Percentiles rank a stretch among this genome's conserved stretches.
phyloP scores from a whole-genome alignment of 2,329 filamentous ascomycete species.

The Albifimbria verrucaria region DNA sequence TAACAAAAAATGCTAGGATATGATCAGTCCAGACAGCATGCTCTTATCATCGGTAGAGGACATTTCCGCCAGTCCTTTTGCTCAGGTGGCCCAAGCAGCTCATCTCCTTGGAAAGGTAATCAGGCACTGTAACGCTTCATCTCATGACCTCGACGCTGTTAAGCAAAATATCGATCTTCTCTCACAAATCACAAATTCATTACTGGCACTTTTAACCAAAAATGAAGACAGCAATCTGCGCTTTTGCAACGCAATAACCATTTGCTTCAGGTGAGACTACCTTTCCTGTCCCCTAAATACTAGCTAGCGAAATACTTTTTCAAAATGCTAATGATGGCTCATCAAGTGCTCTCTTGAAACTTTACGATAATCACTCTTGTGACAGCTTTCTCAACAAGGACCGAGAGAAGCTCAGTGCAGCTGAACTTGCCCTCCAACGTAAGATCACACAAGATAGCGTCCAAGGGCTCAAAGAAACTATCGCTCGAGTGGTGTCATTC shows the following conservation, averaged over 20 bases:
- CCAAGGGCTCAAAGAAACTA: neutral
- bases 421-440: neutral
- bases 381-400: neutral
- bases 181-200: slow-evolving; percentile 3
- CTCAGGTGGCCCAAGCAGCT: slow-evolving; percentile 25
- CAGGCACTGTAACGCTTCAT: slow-evolving; percentile 8
- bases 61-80: slow-evolving; percentile 25
- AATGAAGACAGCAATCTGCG: slow-evolving; percentile 5
- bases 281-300: neutral
- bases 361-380: slow-evolving; percentile 9
- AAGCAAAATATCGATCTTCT: slow-evolving; percentile 6
- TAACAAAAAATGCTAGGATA: neutral
- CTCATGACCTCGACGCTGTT: slow-evolving; percentile 1
- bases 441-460: neutral
- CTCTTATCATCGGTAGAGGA: slow-evolving; percentile 14
- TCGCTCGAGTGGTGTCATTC: neutral
- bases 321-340: neutral
- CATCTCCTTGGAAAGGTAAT: slow-evolving; percentile 27
- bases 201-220: slow-evolving; percentile 7
- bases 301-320: neutral
- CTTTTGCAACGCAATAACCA: slow-evolving; percentile 7
- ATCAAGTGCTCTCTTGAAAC: slow-evolving; percentile 9
- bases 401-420: neutral
- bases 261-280: slow-evolving; percentile 6
- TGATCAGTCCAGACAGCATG: slow-evolving; percentile 6